Conservation (phyloP, 352 stramenopile species). For the Globisporangium echinulatum region DNA sequence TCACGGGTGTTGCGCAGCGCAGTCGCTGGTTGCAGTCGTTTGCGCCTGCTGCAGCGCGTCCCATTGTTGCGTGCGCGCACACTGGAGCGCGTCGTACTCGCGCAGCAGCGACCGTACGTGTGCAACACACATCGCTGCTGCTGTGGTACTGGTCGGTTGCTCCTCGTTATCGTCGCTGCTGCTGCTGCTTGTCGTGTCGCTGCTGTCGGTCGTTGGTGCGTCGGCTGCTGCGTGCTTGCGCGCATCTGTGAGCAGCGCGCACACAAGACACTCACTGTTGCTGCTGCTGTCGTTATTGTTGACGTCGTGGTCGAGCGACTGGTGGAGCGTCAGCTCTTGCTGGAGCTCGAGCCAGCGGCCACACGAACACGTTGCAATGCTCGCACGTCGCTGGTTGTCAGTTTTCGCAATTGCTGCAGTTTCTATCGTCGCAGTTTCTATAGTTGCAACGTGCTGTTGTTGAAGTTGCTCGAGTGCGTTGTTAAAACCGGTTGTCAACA, state of each 20-base stretch:
- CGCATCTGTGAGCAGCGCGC: slow-evolving; percentile 9
- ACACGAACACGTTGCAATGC: slow-evolving; percentile 11
- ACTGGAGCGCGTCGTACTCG: slow-evolving; percentile 9
- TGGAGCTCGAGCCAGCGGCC: slow-evolving; percentile 12
- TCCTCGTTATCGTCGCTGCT: neutral
- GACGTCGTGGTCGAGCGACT: slow-evolving; percentile 8
- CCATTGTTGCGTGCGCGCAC: slow-evolving; percentile 1
- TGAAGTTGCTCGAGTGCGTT: slow-evolving; percentile 6
- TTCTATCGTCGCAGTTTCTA: no score
- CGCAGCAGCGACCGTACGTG: slow-evolving; percentile 4
- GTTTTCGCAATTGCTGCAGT: neutral
- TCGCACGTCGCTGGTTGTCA: neutral
- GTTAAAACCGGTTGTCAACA: slow-evolving; percentile 39
- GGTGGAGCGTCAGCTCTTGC: slow-evolving; percentile 13
- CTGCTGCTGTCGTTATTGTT: neutral
- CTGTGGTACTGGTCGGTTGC: neutral
- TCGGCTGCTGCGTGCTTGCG: neutral
- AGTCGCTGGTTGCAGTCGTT: neutral
- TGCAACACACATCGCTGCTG: neutral
- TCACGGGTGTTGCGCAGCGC: neutral
- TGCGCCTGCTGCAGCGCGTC: neutral
- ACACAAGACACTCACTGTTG: slow-evolving; percentile 8
- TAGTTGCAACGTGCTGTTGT: neutral
- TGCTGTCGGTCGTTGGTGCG: neutral
- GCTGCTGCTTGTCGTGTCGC: neutral